Percentiles rank a stretch among this genome's conserved stretches.
Conservation (phyloP, 2,329 filamentous ascomycete genomes). For the Colletotrichum caudatum region DNA sequence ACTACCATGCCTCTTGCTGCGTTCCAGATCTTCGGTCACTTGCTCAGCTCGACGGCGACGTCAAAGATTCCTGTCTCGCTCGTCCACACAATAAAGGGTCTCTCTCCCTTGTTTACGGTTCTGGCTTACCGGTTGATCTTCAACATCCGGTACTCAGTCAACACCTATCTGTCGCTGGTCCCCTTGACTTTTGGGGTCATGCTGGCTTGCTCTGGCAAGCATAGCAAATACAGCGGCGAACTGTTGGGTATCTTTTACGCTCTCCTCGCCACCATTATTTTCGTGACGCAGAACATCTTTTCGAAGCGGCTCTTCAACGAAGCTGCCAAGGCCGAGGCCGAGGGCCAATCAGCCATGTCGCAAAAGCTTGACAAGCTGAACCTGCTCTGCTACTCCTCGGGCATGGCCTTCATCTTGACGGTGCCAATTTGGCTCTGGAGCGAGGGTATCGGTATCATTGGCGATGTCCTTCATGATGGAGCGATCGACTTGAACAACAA, state of each 20-base stretch:
- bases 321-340: conserved; percentile 84
- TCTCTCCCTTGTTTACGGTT: conserved; percentile 95
- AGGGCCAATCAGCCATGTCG: conserved; percentile 70
- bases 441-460: conserved; percentile 82
- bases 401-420: conserved; percentile 89
- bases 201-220: conserved; percentile 91
- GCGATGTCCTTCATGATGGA: conserved; percentile 86
- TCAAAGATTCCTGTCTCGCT: conserved; percentile 95
- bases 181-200: conserved; percentile 95
- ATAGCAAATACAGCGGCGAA: conserved; percentile 78
- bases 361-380: conserved; percentile 97
- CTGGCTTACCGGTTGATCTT: conserved; percentile 91
- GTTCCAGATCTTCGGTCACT: conserved; percentile 94
- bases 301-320: conserved; percentile 99
- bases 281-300: conserved; percentile 98
- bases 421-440: conserved; percentile 93
- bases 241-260: conserved; percentile 91
- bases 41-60: conserved; percentile 93
- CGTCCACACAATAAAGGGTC: conserved; percentile 97
- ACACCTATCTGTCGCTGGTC: conserved; percentile 90
- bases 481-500: conserved; percentile 70
- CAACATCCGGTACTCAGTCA: conserved; percentile 85
- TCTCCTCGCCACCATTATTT: conserved; percentile 89
- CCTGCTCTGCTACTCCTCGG: conserved; percentile 95
- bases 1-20: conserved; percentile 91